Base-by-base conservation (phyloP, 768 basidiomycete genomes). In the Tephrocybe rancida region DNA sequence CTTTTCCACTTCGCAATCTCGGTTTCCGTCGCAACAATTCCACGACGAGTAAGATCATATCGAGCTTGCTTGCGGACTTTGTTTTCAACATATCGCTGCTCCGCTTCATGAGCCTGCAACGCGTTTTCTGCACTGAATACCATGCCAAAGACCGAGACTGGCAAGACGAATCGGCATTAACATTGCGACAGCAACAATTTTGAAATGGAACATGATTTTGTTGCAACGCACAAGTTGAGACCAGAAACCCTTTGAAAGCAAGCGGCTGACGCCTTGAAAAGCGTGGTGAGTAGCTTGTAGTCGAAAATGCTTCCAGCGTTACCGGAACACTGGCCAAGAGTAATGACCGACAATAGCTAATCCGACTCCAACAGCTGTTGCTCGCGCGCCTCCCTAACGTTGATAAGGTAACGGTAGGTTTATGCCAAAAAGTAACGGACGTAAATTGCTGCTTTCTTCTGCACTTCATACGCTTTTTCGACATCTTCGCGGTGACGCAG, bases 1-100 rank as follows among this genome's bases (percentile, higher is more conserved):
- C 74, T 80, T 64, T 81, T 87, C 92, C 92, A 95, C 66, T 83
- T 85, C 27, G 83, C 76, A 27, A 95, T 94, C 57, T 89, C 91
- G 8, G 88, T 84, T 68, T 95, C 92, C 6, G 92, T 93, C 2
- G 84, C 83, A 48, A 95, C 80, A 39, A 89, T 73, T 22, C 92
- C 92, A 55, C 82, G 82, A 34, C 83, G 78, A 16, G 87, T 84
- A 43, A 95, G 79, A 50, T 91, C 90, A 29, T 86, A 73, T 37
- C 88, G 78, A 9, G 92, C 92, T 66, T 90, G 78, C 47, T 82
- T 78, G 32, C 92, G 84, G 34, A 94, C 70, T 13, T 76, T 70
- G 57, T 87, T 84, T 65, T 95, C 91, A 51, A 83, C 78, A 54
- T 74, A 70, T 25, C 92, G 83, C 59, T 87, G 76, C 42, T 77